Evolutionary conservation across 495 filamentous ascomycete genomes (phyloP).

Genomic region (Tuber borchii): DNA sequence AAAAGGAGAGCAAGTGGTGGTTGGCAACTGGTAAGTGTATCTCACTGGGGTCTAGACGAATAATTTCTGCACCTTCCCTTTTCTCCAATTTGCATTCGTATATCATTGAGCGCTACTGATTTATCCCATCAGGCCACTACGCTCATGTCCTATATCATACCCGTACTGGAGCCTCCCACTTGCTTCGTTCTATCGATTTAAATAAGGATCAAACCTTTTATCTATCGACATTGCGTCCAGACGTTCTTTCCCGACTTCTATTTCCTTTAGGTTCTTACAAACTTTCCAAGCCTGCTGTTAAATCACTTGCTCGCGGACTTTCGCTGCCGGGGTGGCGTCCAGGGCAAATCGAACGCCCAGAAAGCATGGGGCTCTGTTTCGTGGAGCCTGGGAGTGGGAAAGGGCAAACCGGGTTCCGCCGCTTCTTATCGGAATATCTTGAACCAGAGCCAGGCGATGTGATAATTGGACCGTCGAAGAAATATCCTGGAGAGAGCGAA

Average conservation of each 20-base stretch:
- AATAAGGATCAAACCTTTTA: slow-evolving; percentile 42
- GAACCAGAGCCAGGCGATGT: slow-evolving; percentile 36
- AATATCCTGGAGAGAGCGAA: slow-evolving; percentile 2
- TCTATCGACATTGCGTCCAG: slow-evolving; percentile 31
- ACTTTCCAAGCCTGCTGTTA: slow-evolving; percentile 34
- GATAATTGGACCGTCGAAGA: slow-evolving; percentile 29
- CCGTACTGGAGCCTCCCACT: slow-evolving; percentile 26
- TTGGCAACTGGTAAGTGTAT: slow-evolving; percentile 34
- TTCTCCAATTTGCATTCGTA: neutral
- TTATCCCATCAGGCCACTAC: slow-evolving; percentile 23
- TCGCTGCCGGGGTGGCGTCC: slow-evolving; percentile 37
- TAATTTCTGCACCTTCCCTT: neutral
- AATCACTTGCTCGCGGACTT: slow-evolving; percentile 26
- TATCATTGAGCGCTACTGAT: neutral
- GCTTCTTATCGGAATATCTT: slow-evolving; percentile 37
- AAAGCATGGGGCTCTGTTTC: slow-evolving; percentile 41
- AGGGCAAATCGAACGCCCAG: slow-evolving; percentile 28
- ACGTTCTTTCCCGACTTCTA: slow-evolving; percentile 22
- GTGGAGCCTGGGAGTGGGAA: slow-evolving; percentile 33
- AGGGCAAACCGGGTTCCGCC: slow-evolving; percentile 33
- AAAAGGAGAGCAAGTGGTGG: slow-evolving; percentile 32
- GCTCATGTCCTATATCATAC: slow-evolving; percentile 26
- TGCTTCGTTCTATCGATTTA: slow-evolving; percentile 31
- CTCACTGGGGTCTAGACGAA: slow-evolving; percentile 6
- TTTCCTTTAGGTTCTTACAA: slow-evolving; percentile 35